Conservation (phyloP, 805 yeast genomes). For the Hanseniaspora vineae region DNA sequence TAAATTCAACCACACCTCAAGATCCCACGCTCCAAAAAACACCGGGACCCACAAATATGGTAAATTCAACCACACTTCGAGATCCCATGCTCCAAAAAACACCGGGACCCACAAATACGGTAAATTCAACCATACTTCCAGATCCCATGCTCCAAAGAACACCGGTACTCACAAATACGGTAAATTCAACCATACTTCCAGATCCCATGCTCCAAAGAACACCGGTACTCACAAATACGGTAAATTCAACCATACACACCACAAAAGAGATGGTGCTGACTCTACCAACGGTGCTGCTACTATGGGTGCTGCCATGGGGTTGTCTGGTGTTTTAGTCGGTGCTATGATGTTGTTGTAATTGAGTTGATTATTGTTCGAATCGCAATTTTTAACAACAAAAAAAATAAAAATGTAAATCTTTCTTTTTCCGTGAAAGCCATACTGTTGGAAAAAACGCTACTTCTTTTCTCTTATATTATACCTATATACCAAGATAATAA, state of each 20-base stretch:
- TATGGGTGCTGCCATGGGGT: conserved; percentile 18
- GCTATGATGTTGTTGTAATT: conserved; percentile 32
- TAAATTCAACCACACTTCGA: conserved; percentile 31
- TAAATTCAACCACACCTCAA: conserved; percentile 33
- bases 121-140: conserved; percentile 35
- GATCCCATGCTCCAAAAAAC: conserved; percentile 18
- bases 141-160: conserved; percentile 21
- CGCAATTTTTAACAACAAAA: too few relatives aligned
- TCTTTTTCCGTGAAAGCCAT: too few relatives aligned
- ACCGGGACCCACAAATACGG: conserved; percentile 34
- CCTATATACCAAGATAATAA: too few relatives aligned
- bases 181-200: conserved; percentile 34
- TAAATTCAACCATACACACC: conserved; percentile 32
- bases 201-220: conserved; percentile 17
- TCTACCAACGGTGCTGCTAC: conserved; percentile 13
- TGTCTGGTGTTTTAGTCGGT: conserved; percentile 39
- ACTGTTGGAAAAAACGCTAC: too few relatives aligned
- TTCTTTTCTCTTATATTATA: too few relatives aligned
- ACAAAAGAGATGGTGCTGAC: conserved; percentile 13
- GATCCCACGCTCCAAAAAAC: conserved; percentile 20
- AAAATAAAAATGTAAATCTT: too few relatives aligned
- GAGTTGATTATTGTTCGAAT: not conserved
- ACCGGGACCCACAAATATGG: conserved; percentile 48
- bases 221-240: conserved; percentile 48
- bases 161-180: conserved; percentile 42